Evolutionary conservation across 164 flowering plant species (phyloP), one percentile per base, ranked within the genome.

Genomic region (Dillenia suffruticosa): DNA sequence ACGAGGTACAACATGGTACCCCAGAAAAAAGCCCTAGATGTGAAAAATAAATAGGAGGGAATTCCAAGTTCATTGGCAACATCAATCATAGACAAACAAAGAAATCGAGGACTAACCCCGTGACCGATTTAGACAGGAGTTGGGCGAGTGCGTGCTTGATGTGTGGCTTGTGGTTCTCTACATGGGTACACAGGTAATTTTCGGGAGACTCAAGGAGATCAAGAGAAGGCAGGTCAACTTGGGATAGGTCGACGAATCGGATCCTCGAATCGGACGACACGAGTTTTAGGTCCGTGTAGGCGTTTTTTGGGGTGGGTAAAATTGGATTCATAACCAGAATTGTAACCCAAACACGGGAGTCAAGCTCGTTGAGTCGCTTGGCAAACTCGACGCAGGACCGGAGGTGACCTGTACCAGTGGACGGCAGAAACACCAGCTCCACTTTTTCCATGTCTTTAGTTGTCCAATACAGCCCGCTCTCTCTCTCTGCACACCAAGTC

Each of bases 1-100:
- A 17, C 51, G 2, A 63, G 75, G 48, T 75, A 57, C 11, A 73
- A 61, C 61, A 68, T 19, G 61, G 77, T 46, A 1, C 66, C 66
- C 9, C 77, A 69, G 8, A 56, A 5, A 11, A 57, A 56, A 1
- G 74, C 76, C 24, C 66, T 43, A 13, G 79, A 77, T 0, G 81
- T 51, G 67, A 73, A 77, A 74, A 46, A 77, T 26, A 77, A 5
- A 61, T 77, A 83, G 2, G 76, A 59, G 3, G 81, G 77, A 44
- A 79, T 46, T 10, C 61, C 65, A 10, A 80, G 56, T 13, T 80
- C 81, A 9, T 44, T 53, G 0, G 75, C 83, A 0, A 83, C 70
- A 5, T 74, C 84, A 14, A 70, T 70, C 75, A 81, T 59, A 9
- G 75, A 24, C 2, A 74, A 58, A 26, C 69, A 75, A 50, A 71